A percentile compares a stretch with the other conserved stretches of the same genome.
Conservation (phyloP, 306 rosid species). For the Casuarina glauca region DNA sequence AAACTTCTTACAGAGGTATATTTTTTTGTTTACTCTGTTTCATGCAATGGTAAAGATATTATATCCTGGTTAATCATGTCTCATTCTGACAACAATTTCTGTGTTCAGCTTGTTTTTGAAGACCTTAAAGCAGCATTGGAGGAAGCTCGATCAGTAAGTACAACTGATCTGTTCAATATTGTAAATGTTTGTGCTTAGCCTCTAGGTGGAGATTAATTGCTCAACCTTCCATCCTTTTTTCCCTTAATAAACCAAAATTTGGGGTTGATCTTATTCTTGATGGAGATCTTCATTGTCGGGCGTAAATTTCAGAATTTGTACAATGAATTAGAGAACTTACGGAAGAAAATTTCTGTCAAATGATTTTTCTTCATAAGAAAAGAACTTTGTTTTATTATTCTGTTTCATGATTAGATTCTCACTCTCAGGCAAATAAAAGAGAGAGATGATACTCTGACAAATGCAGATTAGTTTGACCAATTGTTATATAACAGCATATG, state of each 20-base stretch:
- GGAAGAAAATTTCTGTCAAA: background rate
- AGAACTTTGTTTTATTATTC: too few relatives aligned
- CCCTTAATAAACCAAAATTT: background rate
- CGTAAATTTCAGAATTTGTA: background rate
- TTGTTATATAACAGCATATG: background rate
- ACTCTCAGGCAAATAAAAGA: background rate
- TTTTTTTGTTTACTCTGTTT: slow-evolving; percentile 6
- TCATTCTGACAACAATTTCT: slow-evolving; percentile 42
- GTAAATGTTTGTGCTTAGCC: slow-evolving; percentile 4
- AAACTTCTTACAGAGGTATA: slow-evolving; percentile 83
- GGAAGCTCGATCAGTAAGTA: slow-evolving; percentile 80
- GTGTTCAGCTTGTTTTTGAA: slow-evolving; percentile 72
- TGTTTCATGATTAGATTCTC: background rate
- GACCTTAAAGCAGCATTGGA: slow-evolving; percentile 93
- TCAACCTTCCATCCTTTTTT: background rate
- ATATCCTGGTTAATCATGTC: slow-evolving; percentile 8
- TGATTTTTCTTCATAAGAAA: background rate
- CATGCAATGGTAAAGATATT: background rate
- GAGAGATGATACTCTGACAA: background rate
- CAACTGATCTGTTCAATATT: slow-evolving; percentile 23
- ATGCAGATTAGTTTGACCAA: background rate
- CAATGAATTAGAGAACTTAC: background rate
- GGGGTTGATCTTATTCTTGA: background rate
- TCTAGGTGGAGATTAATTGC: background rate
- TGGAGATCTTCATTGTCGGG: background rate